Conservation (phyloP, 164 flowering plant genomes). For the Buxus sempervirens region DNA sequence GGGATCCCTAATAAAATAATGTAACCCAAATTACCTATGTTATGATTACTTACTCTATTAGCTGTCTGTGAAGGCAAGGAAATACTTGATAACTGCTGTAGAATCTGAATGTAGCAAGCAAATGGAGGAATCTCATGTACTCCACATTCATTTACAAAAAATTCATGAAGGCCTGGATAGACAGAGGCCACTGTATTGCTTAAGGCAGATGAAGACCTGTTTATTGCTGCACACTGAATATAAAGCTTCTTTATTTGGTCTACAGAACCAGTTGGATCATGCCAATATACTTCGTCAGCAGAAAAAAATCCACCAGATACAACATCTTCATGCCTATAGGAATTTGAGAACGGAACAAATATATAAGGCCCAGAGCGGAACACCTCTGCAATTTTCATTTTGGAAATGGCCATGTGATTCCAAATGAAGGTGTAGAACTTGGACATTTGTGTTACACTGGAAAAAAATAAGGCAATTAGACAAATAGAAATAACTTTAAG, state of each 20-base stretch:
- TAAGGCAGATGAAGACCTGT: conserved; percentile 13
- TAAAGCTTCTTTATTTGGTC: conserved; percentile 29
- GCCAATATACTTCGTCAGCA: conserved; percentile 72
- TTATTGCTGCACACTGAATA: conserved; percentile 17
- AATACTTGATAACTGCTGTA: conserved; percentile 52
- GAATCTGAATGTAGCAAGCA: conserved; percentile 48
- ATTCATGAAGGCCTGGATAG: conserved; percentile 70
- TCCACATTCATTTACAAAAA: conserved; percentile 77
- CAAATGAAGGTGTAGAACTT: conserved; percentile 69
- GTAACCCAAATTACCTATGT: conserved; percentile 3
- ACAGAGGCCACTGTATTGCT: conserved; percentile 46
- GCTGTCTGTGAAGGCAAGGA: conserved; percentile 73
- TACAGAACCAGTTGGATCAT: conserved; percentile 63
- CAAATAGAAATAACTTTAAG: background rate
- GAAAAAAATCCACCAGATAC: conserved; percentile 63
- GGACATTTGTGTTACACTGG: conserved; percentile 84
- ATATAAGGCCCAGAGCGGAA: conserved; percentile 56
- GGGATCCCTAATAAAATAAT: background rate
- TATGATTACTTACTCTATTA: conserved; percentile 47
- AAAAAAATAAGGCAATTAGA: conserved; percentile 7
- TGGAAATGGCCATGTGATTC: conserved; percentile 47
- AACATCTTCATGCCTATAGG: conserved; percentile 39
- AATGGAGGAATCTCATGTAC: conserved; percentile 61
- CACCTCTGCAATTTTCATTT: conserved; percentile 32
- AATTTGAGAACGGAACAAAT: conserved; percentile 61